These are phyloP conservation scores for Aeminium ludgeri DNA, from an alignment of 495 filamentous ascomycete species.

Conservation along the genomic window DNA sequence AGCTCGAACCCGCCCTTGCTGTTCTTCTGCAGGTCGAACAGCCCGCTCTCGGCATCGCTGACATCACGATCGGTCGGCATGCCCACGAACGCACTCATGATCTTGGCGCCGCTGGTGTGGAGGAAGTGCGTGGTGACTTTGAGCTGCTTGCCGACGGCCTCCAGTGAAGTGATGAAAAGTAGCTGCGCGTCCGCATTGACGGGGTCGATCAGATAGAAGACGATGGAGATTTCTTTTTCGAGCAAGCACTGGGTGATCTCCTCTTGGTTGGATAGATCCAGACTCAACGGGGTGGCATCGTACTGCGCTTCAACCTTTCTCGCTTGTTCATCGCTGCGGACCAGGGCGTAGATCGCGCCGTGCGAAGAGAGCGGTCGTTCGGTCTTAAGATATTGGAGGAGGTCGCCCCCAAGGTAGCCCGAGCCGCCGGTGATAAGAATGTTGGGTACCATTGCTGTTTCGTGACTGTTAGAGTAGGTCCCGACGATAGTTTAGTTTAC, in stretches of 20 bases:
- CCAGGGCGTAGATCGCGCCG: conserved; percentile 28
- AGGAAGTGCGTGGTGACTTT: conserved; percentile 16
- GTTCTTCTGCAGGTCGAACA: conserved; percentile 31
- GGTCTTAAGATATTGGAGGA: conserved; percentile 27
- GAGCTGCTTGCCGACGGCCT: conserved; percentile 25
- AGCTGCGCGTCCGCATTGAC: conserved; percentile 10
- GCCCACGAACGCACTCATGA: conserved; percentile 24
- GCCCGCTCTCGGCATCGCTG: conserved; percentile 26
- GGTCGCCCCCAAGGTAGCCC: conserved; percentile 34
- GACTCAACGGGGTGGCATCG: conserved; percentile 26
- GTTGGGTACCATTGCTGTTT: conserved; percentile 19
- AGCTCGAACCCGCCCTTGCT: too few species aligned
- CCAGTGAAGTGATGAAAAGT: conserved; percentile 29
- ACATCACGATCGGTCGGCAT: conserved; percentile 25
- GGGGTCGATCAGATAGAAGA: conserved; percentile 30
- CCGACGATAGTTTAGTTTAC: too few species aligned
- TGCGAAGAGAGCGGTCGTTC: conserved; percentile 28
- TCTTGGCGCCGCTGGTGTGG: conserved; percentile 26
- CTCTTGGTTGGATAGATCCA: conserved; percentile 21
- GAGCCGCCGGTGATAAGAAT: conserved; percentile 36
- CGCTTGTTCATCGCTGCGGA: conserved; percentile 29
- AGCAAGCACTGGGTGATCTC: conserved; percentile 24
- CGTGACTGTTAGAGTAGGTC: too few species aligned
- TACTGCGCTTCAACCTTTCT: conserved; percentile 28
- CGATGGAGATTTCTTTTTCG: conserved; percentile 28